phyloP scores from a whole-genome alignment of 257 asterid genomes.

The Gardenia jasminoides region DNA sequence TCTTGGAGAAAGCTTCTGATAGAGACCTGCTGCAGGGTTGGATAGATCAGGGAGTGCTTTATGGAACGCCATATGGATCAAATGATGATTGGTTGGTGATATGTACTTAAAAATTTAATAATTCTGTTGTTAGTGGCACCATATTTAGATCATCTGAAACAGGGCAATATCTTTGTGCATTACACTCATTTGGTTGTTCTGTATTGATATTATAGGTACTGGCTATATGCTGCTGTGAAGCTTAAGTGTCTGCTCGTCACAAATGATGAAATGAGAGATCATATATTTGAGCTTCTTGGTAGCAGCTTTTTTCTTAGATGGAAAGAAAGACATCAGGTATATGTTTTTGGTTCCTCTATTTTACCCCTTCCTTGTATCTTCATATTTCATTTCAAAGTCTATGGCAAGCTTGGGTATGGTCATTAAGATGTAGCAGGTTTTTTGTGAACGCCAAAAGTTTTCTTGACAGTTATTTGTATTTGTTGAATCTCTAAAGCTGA shows the following conservation, averaged over 20 bases:
- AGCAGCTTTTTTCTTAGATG: slow-evolving; percentile 73
- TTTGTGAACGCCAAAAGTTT: background rate
- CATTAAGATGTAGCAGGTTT: background rate
- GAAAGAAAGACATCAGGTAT: slow-evolving; percentile 97
- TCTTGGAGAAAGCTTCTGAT: slow-evolving; percentile 63
- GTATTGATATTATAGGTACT: slow-evolving; percentile 56
- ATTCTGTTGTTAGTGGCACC: background rate
- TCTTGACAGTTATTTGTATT: background rate
- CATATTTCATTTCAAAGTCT: background rate
- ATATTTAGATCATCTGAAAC: slow-evolving; percentile 1
- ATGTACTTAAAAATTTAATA: slow-evolving; percentile 5
- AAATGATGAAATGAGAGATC: slow-evolving; percentile 99
- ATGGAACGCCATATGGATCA: slow-evolving; percentile 91
- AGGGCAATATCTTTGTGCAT: background rate
- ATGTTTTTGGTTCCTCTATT: background rate
- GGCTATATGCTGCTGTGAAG: slow-evolving; percentile 93
- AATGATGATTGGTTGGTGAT: slow-evolving; percentile 78
- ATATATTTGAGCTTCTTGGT: slow-evolving; percentile 94
- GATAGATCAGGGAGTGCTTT: slow-evolving; percentile 61
- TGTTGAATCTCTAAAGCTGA: background rate
- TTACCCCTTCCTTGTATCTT: background rate
- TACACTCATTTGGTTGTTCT: background rate
- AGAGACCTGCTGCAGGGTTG: slow-evolving; percentile 73
- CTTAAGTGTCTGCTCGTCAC: slow-evolving; percentile 83
- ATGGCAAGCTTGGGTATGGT: background rate